Conservation (phyloP, 768 basidiomycete genomes). For the Boletellus ananas region DNA sequence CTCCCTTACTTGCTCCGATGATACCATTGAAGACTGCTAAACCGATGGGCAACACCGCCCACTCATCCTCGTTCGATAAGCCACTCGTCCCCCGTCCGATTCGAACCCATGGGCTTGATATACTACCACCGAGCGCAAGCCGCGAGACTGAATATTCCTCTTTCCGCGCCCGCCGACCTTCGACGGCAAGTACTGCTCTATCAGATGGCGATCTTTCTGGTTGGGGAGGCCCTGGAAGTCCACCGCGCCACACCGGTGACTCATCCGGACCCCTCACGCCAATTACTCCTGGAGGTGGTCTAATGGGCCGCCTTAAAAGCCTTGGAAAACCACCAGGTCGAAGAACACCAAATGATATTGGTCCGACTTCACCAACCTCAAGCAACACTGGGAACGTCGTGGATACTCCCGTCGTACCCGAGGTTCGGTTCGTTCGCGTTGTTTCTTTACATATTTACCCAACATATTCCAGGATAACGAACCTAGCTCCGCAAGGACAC, state of each 20-base stretch:
- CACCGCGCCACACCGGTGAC: constrained; percentile 26
- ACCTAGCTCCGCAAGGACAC: constrained; percentile 39
- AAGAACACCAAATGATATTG: constrained; percentile 18
- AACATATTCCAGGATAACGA: constrained; percentile 23
- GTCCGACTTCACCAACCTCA: constrained; percentile 25
- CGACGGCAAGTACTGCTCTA: constrained; percentile 38
- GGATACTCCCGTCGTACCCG: constrained; percentile 16
- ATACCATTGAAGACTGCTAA: constrained; percentile 44
- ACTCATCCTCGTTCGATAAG: constrained; percentile 38
- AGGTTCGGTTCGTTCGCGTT: constrained; percentile 21
- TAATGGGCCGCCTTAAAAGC: constrained; percentile 79
- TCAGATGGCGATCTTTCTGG: constrained; percentile 51
- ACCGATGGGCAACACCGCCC: constrained; percentile 37
- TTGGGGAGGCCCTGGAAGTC: constrained; percentile 39
- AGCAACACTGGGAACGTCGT: constrained; percentile 6
- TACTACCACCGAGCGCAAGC: constrained; percentile 22
- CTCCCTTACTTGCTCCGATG: constrained; percentile 57
- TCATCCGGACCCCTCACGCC: constrained; percentile 41
- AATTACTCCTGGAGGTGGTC: constrained; percentile 47
- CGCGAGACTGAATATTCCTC: constrained; percentile 54
- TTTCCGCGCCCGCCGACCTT: constrained; percentile 41
- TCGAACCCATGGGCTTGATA: constrained; percentile 47
- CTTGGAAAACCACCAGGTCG: constrained; percentile 60
- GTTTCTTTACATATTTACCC: not conserved
- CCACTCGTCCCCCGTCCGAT: constrained; percentile 32